These are phyloP conservation scores for Domatiomyces catenatus DNA, from an alignment of 2,329 filamentous ascomycete genomes.

Conservation along the genomic window DNA sequence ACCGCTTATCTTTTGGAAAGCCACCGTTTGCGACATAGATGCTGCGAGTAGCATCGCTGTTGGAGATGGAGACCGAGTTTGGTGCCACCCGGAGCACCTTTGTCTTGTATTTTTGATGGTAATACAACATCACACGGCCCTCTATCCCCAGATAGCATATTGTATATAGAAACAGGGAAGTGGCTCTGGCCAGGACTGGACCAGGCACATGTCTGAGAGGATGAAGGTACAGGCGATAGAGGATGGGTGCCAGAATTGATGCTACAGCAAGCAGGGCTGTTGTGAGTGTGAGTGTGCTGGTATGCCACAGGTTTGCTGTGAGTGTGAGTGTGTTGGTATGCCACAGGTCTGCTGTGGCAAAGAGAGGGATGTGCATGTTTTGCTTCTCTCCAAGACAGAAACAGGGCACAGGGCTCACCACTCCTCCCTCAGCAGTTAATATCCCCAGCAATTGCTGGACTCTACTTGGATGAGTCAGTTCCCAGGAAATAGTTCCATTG, in stretches of 20 bases:
- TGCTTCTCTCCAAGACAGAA: background rate
- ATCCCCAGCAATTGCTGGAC: background rate
- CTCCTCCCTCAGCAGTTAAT: background rate
- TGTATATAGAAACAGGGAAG: slow-evolving; percentile 22
- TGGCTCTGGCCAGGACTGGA: slow-evolving; percentile 22
- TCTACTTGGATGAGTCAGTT: background rate
- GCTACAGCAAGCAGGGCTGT: slow-evolving; percentile 5
- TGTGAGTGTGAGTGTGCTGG: background rate
- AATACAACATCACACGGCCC: slow-evolving; percentile 16
- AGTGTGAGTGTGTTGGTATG: background rate
- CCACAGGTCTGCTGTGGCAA: background rate
- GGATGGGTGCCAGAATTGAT: slow-evolving; percentile 6
- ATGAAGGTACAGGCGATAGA: slow-evolving; percentile 25
- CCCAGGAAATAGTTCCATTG: background rate
- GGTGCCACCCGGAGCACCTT: slow-evolving; percentile 25
- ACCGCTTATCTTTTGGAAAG: slow-evolving; percentile 37
- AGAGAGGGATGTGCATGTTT: background rate
- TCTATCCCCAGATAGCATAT: slow-evolving; percentile 24
- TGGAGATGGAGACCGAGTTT: slow-evolving; percentile 28
- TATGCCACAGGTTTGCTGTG: background rate
- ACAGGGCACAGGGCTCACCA: background rate
- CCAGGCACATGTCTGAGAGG: slow-evolving; percentile 28
- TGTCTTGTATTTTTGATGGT: slow-evolving; percentile 23
- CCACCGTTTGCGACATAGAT: slow-evolving; percentile 40
- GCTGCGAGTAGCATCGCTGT: slow-evolving; percentile 30